Evolutionary conservation across 257 asterid genomes (phyloP), one percentile per base, ranked within the genome.

Genomic region (Solanum virginianum): DNA sequence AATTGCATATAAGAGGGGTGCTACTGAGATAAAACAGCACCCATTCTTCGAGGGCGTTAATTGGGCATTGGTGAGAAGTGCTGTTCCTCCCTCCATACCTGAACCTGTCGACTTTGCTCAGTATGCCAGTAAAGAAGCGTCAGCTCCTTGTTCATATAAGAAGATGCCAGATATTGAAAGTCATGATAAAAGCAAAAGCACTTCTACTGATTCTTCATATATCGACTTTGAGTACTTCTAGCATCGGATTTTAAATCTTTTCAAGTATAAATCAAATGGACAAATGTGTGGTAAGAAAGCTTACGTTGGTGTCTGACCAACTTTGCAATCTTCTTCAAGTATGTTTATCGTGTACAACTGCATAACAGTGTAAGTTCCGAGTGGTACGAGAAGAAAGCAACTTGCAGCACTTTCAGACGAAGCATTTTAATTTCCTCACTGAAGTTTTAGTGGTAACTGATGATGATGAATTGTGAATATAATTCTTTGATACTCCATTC

Each of bases 221-320:
- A 85, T 84, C 45, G 91, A 90, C 75, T 88, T 90, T 55, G 92
- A 90, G 85, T 90, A 90, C 80, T 90, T 90, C 75, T 90, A 85
- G 62, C 45, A 49, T 29, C 10, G 24, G 62, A 75, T 24, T 72
- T 20, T 47, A 51, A 47, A 51, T 49, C 8, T 9, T 77, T 77
- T 16, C 26, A 75, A 75, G 45, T 75, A 49, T 22, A 49, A 24
- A 24, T 26, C 63, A 15, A 51, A 51, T 77, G 63, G 82, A 8
- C 22, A 18, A 69, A 17, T 68, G 24, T 68, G 49, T 49, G 77
- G 11, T 32, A 66, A 32, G 75, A 66, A 32, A 47, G n/a, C 13
- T 29, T 68, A 68, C 13, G 24, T 63, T 22, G 71, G 71, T 36
- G 9, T 77, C 47, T 51, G 15, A 77, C 63, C 63, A 77, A 53